These are phyloP conservation scores for Yamadazyma triangularis DNA, from an alignment of 1,139 yeast genomes.

Conservation along the genomic window DNA sequence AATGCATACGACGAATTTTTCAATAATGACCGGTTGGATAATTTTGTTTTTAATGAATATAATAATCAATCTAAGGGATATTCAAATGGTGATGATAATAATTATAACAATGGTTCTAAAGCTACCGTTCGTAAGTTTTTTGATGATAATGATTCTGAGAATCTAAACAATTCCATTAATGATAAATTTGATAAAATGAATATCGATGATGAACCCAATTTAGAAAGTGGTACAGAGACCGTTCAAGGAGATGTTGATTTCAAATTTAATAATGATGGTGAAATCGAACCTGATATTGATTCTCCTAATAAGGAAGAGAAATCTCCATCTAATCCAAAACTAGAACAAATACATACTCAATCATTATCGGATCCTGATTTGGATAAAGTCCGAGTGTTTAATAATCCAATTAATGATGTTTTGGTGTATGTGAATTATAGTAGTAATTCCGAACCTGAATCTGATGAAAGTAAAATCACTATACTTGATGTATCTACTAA, in stretches of 20 bases:
- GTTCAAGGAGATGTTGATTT: slow-evolving; percentile 17
- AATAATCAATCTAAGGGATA: slow-evolving; percentile 5
- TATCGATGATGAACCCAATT: slow-evolving; percentile 1
- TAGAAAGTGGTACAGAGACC: slow-evolving; percentile 24
- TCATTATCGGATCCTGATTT: background rate
- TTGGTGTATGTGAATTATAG: slow-evolving; percentile 5
- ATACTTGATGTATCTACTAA: slow-evolving; percentile 3
- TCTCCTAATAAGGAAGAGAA: background rate
- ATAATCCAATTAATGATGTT: slow-evolving; percentile 5
- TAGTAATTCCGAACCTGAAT: slow-evolving; percentile 2
- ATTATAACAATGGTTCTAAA: slow-evolving; percentile 1
- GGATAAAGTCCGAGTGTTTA: slow-evolving; percentile 6
- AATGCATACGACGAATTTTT: slow-evolving; percentile 17
- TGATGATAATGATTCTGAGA: slow-evolving; percentile 2
- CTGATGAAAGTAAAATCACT: slow-evolving; percentile 2
- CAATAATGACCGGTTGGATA: slow-evolving; percentile 11
- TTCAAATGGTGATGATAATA: background rate
- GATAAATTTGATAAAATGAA: slow-evolving; percentile 5
- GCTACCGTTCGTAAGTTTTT: slow-evolving; percentile 7
- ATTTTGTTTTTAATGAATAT: slow-evolving; percentile 10
- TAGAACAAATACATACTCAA: no score
- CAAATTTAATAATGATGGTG: slow-evolving; percentile 4
- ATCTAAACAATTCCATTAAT: slow-evolving; percentile 2
- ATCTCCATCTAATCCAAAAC: background rate
- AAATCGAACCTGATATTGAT: slow-evolving; percentile 4